Percentiles rank a stretch among this genome's conserved stretches.
phyloP scores from a whole-genome alignment of 495 filamentous ascomycete species.

The Hypoxylon rickii region DNA sequence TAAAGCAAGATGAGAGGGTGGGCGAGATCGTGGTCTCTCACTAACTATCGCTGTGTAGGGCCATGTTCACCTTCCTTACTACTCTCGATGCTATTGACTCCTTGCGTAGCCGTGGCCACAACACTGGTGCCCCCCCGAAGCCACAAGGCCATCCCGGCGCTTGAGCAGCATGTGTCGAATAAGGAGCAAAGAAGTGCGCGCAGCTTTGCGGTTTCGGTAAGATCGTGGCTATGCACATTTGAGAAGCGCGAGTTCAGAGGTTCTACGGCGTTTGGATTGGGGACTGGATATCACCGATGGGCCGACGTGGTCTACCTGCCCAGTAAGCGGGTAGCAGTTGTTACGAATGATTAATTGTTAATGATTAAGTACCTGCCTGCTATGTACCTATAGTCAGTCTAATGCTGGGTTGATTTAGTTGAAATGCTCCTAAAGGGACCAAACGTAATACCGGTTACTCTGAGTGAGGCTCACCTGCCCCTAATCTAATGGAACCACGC shows the following conservation, averaged over 20 bases:
- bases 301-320: too few relatives aligned
- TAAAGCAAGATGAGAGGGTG: too few relatives aligned
- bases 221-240: neutral
- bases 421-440: neutral
- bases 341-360: neutral
- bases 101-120: constrained; percentile 41
- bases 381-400: too few relatives aligned
- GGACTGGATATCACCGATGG: too few relatives aligned
- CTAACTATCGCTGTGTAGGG: constrained; percentile 21
- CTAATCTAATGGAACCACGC: neutral
- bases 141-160: constrained; percentile 40
- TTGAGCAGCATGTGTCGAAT: too few relatives aligned
- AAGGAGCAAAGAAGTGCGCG: too few relatives aligned
- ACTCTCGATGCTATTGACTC: constrained; percentile 43
- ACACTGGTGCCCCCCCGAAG: constrained; percentile 19
- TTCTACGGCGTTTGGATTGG: too few relatives aligned
- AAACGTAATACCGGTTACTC: neutral
- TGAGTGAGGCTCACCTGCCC: neutral
- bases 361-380: neutral
- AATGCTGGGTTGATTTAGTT: neutral
- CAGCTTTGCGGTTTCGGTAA: too few relatives aligned
- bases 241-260: too few relatives aligned
- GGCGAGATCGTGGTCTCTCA: too few relatives aligned
- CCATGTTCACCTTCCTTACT: constrained; percentile 44
- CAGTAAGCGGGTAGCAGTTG: too few relatives aligned